phyloP scores from a whole-genome alignment of 331 rosid genomes.

The Rhamnella rubrinervis region DNA sequence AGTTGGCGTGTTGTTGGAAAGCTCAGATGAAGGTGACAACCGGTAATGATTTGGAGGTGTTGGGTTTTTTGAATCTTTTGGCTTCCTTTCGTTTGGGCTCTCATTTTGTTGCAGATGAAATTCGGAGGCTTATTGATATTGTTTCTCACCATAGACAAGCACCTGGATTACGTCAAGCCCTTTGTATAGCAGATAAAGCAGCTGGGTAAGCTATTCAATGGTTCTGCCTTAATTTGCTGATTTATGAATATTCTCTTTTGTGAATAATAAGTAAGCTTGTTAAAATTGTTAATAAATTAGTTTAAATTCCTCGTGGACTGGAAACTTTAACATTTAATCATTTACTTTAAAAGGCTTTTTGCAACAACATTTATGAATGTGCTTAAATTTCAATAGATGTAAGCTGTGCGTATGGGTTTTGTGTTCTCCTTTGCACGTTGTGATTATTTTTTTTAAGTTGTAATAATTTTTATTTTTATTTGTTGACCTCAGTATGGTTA shows the following conservation, averaged over 20 bases:
- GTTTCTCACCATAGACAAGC: constrained; percentile 37
- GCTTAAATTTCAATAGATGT: too few relatives aligned
- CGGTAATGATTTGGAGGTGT: constrained; percentile 28
- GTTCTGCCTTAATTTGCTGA: constrained; percentile 4
- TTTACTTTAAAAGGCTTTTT: too few relatives aligned
- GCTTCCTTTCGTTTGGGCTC: constrained; percentile 23
- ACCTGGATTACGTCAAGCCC: constrained; percentile 30
- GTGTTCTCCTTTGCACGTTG: too few relatives aligned
- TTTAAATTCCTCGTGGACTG: too few relatives aligned
- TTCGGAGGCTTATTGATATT: constrained; percentile 23
- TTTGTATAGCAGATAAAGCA: constrained; percentile 22
- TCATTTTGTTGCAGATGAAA: constrained; percentile 28
- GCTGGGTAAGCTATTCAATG: neutral
- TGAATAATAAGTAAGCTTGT: too few relatives aligned
- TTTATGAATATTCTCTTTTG: neutral
- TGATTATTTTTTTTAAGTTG: too few relatives aligned
- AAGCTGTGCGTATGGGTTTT: too few relatives aligned
- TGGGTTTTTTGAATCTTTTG: constrained; percentile 35
- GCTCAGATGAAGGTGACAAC: constrained; percentile 15
- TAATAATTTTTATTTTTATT: too few relatives aligned
- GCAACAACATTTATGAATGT: too few relatives aligned
- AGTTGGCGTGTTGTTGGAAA: constrained; percentile 42
- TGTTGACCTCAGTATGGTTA: too few relatives aligned
- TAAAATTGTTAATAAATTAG: too few relatives aligned
- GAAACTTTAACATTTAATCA: too few relatives aligned